These are phyloP conservation scores for Ligustrum vulgare DNA, from an alignment of 257 asterid species.

Conservation along the genomic window DNA sequence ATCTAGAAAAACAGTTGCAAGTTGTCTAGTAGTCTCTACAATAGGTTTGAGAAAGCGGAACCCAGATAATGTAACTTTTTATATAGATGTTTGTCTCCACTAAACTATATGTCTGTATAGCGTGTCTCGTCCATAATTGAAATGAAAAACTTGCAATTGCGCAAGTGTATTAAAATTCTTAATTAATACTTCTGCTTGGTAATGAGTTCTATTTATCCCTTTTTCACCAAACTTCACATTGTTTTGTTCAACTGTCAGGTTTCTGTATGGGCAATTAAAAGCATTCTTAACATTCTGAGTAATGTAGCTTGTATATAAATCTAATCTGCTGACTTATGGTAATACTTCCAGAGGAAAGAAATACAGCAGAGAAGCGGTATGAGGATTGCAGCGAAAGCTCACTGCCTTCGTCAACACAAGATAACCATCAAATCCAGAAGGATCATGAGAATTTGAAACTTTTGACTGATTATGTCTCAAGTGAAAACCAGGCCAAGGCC, in stretches of 20 bases:
- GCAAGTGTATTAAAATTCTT: no score
- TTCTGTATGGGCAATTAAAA: neutral
- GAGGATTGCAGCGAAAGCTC: constrained; percentile 50
- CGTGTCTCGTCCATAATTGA: no score
- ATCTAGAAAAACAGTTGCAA: neutral
- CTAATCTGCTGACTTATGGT: constrained; percentile 15
- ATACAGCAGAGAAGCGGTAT: constrained; percentile 44
- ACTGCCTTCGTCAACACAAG: constrained; percentile 45
- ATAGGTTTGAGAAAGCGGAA: neutral
- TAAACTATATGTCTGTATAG: no score
- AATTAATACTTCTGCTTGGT: no score
- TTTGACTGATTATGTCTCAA: constrained; percentile 29
- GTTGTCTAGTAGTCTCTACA: neutral
- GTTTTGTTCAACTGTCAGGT: neutral
- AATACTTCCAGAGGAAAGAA: constrained; percentile 50
- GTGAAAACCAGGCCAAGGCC: constrained; percentile 42
- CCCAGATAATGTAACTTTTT: neutral
- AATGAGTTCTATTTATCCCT: neutral
- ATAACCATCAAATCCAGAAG: constrained; percentile 44
- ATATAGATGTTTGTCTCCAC: no score
- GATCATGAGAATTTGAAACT: constrained; percentile 40
- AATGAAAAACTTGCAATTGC: no score
- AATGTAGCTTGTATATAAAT: neutral
- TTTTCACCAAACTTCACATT: neutral
- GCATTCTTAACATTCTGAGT: neutral